Percentiles rank a stretch among this genome's conserved stretches.
phyloP scores from a whole-genome alignment of 768 basidiomycete species.

The Dendrothele bispora region DNA sequence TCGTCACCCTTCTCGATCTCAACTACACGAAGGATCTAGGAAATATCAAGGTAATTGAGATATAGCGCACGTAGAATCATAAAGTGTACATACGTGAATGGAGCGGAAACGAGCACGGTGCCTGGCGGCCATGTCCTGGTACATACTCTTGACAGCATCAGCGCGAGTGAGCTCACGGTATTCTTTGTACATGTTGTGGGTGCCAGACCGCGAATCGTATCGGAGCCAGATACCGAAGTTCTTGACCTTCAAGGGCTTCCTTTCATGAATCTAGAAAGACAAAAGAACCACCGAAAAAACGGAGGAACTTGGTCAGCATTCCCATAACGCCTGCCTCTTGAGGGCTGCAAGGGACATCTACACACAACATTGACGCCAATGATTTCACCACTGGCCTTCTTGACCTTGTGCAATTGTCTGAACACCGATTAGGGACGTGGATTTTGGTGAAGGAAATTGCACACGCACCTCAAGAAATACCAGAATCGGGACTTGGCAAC shows the following conservation, averaged over 20 bases:
- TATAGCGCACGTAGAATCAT: neutral
- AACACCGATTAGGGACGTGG: neutral
- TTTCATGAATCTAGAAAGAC: conserved; percentile 96
- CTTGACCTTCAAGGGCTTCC: conserved; percentile 97
- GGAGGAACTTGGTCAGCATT: conserved; percentile 34
- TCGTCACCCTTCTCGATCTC: conserved; percentile 93
- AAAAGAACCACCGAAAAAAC: conserved; percentile 18
- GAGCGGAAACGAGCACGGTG: conserved; percentile 99
- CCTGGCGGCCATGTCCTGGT: conserved; percentile 99
- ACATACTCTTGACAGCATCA: conserved; percentile 93
- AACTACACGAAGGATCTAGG: conserved; percentile 94
- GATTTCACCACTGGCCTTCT: conserved; percentile 99
- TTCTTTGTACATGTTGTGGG: conserved; percentile 99
- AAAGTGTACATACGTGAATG: conserved; percentile 73
- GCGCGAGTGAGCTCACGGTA: conserved; percentile 95
- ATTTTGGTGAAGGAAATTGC: neutral
- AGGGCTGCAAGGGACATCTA: conserved; percentile 69
- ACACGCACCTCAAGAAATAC: conserved; percentile 90
- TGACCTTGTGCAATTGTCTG: conserved; percentile 97
- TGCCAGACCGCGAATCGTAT: conserved; percentile 99
- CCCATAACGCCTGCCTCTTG: conserved; percentile 87
- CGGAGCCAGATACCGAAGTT: conserved; percentile 99
- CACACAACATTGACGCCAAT: conserved; percentile 96
- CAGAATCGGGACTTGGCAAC: conserved; percentile 99
- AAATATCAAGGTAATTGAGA: neutral